Percentiles rank a stretch among this genome's conserved stretches.
Evolutionary conservation across 2,329 filamentous ascomycete genomes (phyloP).

Genomic region (Epicoccum nigrum): DNA sequence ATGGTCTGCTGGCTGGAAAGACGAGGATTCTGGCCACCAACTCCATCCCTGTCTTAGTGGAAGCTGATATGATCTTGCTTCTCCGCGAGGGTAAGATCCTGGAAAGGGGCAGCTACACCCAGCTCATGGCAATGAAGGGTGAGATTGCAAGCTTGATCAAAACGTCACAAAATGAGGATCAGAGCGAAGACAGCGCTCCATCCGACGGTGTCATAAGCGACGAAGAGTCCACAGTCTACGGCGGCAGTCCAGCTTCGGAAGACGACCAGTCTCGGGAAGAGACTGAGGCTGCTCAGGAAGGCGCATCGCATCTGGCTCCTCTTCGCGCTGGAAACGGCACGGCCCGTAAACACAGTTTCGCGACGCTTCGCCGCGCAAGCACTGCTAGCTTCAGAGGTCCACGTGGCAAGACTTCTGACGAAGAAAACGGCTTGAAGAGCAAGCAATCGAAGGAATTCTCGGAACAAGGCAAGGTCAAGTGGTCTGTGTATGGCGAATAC

Average conservation of each 20-base stretch:
- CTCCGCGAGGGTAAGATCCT: constrained; percentile 81
- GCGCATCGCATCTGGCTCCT: constrained; percentile 71
- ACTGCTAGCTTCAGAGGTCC: constrained; percentile 88
- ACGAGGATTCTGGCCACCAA: constrained; percentile 95
- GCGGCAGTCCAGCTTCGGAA: constrained; percentile 56
- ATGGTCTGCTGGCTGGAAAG: constrained; percentile 81
- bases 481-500: constrained; percentile 92
- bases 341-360: constrained; percentile 70
- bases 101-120: constrained; percentile 88
- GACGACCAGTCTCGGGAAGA: constrained; percentile 60
- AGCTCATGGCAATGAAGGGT: constrained; percentile 92
- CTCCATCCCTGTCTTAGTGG: constrained; percentile 85
- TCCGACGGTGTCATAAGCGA: constrained; percentile 67
- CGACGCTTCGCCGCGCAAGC: constrained; percentile 86
- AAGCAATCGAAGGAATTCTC: constrained; percentile 85
- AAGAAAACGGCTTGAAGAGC: constrained; percentile 77
- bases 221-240: constrained; percentile 67
- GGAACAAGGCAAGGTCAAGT: constrained; percentile 98
- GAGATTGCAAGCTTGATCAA: constrained; percentile 84
- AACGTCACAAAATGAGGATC: constrained; percentile 67
- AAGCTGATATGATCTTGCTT: constrained; percentile 87
- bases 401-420: constrained; percentile 81
- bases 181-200: constrained; percentile 53
- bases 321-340: constrained; percentile 68
- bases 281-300: constrained; percentile 69